Conservation (phyloP, 345 rosid species). For the Populus tremula region DNA sequence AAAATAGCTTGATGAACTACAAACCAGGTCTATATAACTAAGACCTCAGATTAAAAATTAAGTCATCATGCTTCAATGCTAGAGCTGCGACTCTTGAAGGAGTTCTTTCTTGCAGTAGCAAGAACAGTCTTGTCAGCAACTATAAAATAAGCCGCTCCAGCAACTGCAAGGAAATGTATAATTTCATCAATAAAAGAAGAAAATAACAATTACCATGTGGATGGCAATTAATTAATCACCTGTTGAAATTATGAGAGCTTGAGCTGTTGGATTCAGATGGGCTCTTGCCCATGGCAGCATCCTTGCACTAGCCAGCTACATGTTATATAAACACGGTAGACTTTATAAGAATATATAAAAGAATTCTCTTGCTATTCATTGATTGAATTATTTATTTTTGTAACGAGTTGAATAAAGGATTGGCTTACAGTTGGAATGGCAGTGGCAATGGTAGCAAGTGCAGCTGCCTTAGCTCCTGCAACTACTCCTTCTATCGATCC, state of each 20-base stretch:
- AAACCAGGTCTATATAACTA: background rate
- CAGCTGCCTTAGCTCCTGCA: conserved; percentile 90
- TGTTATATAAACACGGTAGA: background rate
- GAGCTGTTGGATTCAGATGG: conserved; percentile 85
- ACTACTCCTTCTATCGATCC: conserved; percentile 63
- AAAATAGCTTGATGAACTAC: background rate
- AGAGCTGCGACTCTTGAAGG: conserved; percentile 39
- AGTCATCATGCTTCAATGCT: background rate
- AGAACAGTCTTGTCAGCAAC: conserved; percentile 94
- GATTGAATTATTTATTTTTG: background rate
- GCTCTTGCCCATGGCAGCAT: conserved; percentile 87
- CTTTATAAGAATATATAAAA: background rate
- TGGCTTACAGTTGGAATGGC: conserved; percentile 75
- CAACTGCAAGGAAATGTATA: conserved; percentile 38
- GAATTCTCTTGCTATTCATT: background rate
- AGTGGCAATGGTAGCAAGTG: conserved; percentile 55
- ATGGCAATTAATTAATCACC: conserved; percentile 22
- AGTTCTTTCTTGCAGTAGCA: conserved; percentile 71
- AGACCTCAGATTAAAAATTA: background rate
- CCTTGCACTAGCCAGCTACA: conserved; percentile 68
- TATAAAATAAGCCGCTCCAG: conserved; percentile 89
- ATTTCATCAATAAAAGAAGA: background rate
- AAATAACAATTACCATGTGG: background rate
- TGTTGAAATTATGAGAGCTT: conserved; percentile 84
- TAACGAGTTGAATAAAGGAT: background rate